Evolutionary conservation across 2,329 filamentous ascomycete species (phyloP).

Genomic region (Claviceps fusiformis): DNA sequence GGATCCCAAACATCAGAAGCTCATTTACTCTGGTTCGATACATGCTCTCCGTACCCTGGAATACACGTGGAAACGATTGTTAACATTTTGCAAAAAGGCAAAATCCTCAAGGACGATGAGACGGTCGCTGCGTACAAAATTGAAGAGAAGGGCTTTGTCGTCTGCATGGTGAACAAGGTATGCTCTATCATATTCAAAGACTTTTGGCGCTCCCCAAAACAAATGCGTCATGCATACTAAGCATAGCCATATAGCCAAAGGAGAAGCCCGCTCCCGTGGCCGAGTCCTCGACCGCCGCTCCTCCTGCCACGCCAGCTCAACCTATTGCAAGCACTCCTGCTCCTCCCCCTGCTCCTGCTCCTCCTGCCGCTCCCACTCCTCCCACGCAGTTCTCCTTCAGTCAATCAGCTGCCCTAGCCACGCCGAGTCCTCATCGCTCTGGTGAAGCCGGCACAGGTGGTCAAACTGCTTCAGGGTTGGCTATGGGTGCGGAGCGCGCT

Average conservation of each 20-base stretch:
- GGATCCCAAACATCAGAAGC: conserved; percentile 80
- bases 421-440: conserved; percentile 38
- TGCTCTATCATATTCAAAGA: conserved; percentile 7
- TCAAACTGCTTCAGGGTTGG: conserved; percentile 57
- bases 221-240: not conserved
- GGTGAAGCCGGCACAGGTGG: conserved; percentile 26
- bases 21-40: conserved; percentile 86
- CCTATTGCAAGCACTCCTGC: conserved; percentile 48
- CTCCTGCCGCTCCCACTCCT: conserved; percentile 32
- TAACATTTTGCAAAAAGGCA: conserved; percentile 47
- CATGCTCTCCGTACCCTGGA: not conserved
- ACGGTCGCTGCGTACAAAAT: conserved; percentile 96
- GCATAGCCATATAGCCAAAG: conserved; percentile 23
- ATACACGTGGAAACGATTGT: conserved; percentile 1
- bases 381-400: conserved; percentile 27
- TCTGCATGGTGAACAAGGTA: conserved; percentile 98
- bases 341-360: conserved; percentile 36
- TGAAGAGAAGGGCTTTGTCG: conserved; percentile 98
- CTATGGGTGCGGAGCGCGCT: conserved; percentile 70
- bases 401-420: conserved; percentile 35
- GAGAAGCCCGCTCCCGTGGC: conserved; percentile 50
- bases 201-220: not conserved
- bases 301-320: conserved; percentile 42
- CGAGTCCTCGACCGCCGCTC: conserved; percentile 46
- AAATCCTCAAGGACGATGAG: conserved; percentile 96